phyloP scores from a whole-genome alignment of 2,329 filamentous ascomycete genomes.

The Colletotrichum tropicale region DNA sequence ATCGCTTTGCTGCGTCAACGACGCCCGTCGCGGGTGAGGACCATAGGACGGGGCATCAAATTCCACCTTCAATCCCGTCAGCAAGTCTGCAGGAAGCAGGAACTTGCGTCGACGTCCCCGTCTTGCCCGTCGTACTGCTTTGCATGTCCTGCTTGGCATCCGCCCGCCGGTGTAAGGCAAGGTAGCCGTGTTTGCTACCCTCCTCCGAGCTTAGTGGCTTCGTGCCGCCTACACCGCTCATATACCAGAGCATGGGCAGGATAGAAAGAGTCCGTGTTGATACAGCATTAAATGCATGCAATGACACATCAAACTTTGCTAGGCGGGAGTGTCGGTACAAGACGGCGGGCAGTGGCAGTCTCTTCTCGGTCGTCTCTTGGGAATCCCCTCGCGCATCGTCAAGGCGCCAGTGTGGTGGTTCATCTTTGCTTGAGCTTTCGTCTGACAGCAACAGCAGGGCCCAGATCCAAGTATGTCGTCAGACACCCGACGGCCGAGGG shows the following conservation, averaged over 20 bases:
- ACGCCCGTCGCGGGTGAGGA: not conserved
- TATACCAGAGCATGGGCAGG: not conserved
- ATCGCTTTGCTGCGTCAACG: not conserved
- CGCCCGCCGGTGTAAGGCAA: slow-evolving; percentile 8
- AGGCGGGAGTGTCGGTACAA: not conserved
- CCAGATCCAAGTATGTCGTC: not conserved
- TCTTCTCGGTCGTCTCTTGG: not conserved
- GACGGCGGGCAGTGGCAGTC: not conserved
- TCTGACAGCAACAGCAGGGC: not conserved
- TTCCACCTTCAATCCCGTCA: not conserved
- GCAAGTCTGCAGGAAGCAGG: not conserved
- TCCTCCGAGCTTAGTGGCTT: slow-evolving; percentile 16
- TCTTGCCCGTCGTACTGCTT: not conserved
- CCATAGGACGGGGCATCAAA: not conserved
- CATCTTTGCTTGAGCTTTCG: not conserved
- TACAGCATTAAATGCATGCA: slow-evolving; percentile 15
- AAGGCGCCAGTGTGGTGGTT: not conserved
- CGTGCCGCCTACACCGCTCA: slow-evolving; percentile 19
- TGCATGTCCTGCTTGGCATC: slow-evolving; percentile 8
- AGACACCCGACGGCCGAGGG: not conserved
- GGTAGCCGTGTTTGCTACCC: slow-evolving; percentile 16
- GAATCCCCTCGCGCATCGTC: not conserved
- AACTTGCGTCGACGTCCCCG: not conserved
- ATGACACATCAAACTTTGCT: slow-evolving; percentile 13
- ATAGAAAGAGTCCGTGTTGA: slow-evolving; percentile 9